A percentile compares a stretch with the other conserved stretches of the same genome.
phyloP scores from a whole-genome alignment of 1,139 yeast species.

The Candida sanyaensis region DNA sequence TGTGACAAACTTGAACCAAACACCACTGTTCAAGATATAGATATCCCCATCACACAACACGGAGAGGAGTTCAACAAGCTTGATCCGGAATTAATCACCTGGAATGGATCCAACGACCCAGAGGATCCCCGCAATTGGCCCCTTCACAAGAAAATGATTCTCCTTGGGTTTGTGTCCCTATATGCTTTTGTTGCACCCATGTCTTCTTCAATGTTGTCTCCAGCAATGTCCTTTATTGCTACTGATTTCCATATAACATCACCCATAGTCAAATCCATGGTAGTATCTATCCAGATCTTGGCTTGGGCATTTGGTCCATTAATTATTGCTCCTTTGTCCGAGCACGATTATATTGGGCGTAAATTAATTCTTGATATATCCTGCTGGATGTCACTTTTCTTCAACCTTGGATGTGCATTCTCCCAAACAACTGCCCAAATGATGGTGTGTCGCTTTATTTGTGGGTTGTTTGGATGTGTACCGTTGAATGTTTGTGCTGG shows the following conservation, averaged over 20 bases:
- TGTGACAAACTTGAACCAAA: slow-evolving; percentile 3
- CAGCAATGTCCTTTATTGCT: slow-evolving; percentile 40
- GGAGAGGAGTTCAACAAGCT: slow-evolving; percentile 40
- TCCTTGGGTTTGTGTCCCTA: slow-evolving; percentile 38
- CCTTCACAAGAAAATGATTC: slow-evolving; percentile 23
- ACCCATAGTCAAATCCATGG: slow-evolving; percentile 34
- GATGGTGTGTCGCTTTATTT: slow-evolving; percentile 41
- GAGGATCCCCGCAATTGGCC: slow-evolving; percentile 46
- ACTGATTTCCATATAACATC: slow-evolving; percentile 35
- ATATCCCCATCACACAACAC: slow-evolving; percentile 31
- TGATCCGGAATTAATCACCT: slow-evolving; percentile 47
- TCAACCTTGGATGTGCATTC: slow-evolving; percentile 45
- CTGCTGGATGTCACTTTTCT: slow-evolving; percentile 36
- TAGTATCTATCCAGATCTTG: slow-evolving; percentile 45
- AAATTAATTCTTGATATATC: slow-evolving; percentile 40
- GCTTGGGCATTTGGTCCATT: slow-evolving; percentile 53
- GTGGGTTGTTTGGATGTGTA: slow-evolving; percentile 44
- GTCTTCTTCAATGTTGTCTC: slow-evolving; percentile 48
- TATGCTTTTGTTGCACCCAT: slow-evolving; percentile 49
- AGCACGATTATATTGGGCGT: slow-evolving; percentile 43
- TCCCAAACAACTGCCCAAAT: slow-evolving; percentile 40
- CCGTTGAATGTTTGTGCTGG: slow-evolving; percentile 50
- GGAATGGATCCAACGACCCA: slow-evolving; percentile 40
- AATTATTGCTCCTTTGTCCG: slow-evolving; percentile 47
- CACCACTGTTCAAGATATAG: slow-evolving; percentile 21